Evolutionary conservation across 192 early-diverging fungal genomes (phyloP).

Genomic region (Coemansia sp.): DNA sequence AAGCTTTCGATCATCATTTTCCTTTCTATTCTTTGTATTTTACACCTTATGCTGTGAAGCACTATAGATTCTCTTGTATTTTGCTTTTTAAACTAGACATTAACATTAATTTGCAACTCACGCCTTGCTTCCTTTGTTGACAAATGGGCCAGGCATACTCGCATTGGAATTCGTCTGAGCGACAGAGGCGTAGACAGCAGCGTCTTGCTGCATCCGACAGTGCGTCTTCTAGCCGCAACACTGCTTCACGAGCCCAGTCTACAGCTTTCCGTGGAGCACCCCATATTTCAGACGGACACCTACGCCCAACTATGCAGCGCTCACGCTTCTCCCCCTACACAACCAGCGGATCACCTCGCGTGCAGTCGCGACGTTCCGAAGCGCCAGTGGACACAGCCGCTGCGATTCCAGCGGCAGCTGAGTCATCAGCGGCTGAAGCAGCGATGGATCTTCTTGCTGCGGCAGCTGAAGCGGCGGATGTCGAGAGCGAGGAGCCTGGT

Average conservation of each 20-base stretch:
- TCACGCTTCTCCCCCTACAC: slow-evolving; percentile 27
- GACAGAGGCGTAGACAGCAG: background rate
- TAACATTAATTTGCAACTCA: background rate
- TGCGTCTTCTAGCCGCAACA: background rate
- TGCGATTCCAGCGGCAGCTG: background rate
- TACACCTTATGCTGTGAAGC: background rate
- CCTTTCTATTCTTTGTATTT: background rate
- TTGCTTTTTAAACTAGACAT: background rate
- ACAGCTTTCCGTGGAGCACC: background rate
- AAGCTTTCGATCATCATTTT: background rate
- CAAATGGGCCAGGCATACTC: slow-evolving; percentile 41
- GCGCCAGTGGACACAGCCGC: background rate
- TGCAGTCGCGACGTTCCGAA: slow-evolving; percentile 1
- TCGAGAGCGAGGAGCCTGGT: background rate
- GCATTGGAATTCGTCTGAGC: slow-evolving; percentile 11
- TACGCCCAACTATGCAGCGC: slow-evolving; percentile 1
- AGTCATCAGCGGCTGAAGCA: background rate
- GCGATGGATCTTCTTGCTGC: background rate
- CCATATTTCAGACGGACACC: background rate
- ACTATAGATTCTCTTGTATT: background rate
- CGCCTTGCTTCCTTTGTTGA: too few species aligned
- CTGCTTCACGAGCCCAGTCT: background rate
- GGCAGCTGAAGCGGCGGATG: slow-evolving; percentile 3
- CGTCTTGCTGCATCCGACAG: too few species aligned
- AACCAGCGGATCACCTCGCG: slow-evolving; percentile 4